Percentiles rank a stretch among this genome's conserved stretches.
phyloP scores from a whole-genome alignment of 768 basidiomycete genomes.

The Serendipita vermifera region DNA sequence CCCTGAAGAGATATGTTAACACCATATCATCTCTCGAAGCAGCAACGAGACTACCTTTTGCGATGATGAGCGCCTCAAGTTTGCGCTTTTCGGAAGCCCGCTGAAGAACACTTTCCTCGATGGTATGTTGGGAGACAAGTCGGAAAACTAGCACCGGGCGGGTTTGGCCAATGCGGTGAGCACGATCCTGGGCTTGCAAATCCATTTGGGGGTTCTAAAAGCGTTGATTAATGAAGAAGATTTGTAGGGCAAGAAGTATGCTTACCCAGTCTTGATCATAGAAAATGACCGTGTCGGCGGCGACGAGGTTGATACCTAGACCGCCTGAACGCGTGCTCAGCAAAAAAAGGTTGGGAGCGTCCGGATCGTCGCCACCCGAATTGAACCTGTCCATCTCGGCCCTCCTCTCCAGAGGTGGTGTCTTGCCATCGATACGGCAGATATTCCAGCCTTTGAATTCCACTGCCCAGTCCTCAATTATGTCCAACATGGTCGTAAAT shows the following conservation, averaged over 20 bases:
- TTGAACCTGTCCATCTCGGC: conserved; percentile 82
- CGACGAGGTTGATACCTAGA: conserved; percentile 65
- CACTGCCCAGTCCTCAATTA: conserved; percentile 85
- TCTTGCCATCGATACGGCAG: conserved; percentile 87
- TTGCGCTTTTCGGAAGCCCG: conserved; percentile 68
- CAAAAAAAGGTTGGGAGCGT: conserved; percentile 63
- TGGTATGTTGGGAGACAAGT: conserved; percentile 71
- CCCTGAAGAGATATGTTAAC: conserved; percentile 29
- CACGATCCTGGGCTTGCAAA: conserved; percentile 87
- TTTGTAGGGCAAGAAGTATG: conserved; percentile 7
- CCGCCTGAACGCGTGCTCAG: conserved; percentile 72
- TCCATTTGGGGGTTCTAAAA: conserved; percentile 89
- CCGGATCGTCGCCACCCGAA: conserved; percentile 42
- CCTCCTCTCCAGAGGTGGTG: conserved; percentile 65
- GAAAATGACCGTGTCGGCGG: conserved; percentile 86
- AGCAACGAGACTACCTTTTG: conserved; percentile 53
- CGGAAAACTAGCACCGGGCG: conserved; percentile 82
- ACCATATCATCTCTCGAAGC: neutral
- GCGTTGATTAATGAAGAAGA: conserved; percentile 6
- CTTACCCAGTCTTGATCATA: conserved; percentile 85
- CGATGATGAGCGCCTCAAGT: conserved; percentile 90
- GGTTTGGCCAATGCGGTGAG: conserved; percentile 92
- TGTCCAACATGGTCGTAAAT: conserved; percentile 92
- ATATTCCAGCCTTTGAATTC: conserved; percentile 71
- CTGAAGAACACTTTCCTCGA: conserved; percentile 87